These are phyloP conservation scores for Inonotus obliquus DNA, from an alignment of 1,284 basidiomycete genomes.

Conservation along the genomic window DNA sequence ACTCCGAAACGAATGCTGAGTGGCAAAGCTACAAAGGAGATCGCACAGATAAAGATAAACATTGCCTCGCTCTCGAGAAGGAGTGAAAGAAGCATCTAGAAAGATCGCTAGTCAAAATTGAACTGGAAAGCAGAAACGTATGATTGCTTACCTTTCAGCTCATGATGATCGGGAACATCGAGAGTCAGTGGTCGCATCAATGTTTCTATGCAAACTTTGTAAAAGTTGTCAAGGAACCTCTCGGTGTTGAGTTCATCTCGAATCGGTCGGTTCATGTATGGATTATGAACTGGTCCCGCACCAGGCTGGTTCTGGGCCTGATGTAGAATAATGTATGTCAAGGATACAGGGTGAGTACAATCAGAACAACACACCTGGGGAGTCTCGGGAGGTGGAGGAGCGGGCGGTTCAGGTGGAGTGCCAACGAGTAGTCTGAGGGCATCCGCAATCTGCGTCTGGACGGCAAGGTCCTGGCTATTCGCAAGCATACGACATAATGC, in stretches of 20 bases:
- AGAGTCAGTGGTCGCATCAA: conserved; percentile 74
- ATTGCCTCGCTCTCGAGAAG: conserved; percentile 71
- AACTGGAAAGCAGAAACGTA: background rate
- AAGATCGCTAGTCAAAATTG: conserved; percentile 1
- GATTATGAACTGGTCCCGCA: conserved; percentile 28
- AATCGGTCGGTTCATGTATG: conserved; percentile 44
- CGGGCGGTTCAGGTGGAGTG: conserved; percentile 45
- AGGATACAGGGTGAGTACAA: background rate
- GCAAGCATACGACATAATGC: conserved; percentile 77
- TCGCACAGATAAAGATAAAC: conserved; percentile 85
- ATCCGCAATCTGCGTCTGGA: conserved; percentile 90
- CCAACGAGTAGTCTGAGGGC: conserved; percentile 86
- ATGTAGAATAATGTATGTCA: background rate
- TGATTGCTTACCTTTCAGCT: conserved; percentile 46
- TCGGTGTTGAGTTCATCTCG: conserved; percentile 86
- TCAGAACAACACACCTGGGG: conserved; percentile 27
- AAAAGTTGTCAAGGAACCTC: conserved; percentile 90
- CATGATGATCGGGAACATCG: conserved; percentile 74
- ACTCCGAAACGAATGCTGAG: conserved; percentile 86
- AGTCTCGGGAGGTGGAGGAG: conserved; percentile 32
- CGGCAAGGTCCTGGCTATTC: conserved; percentile 75
- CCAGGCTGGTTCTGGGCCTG: background rate
- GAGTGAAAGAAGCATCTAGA: conserved; percentile 46
- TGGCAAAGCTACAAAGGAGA: conserved; percentile 82
- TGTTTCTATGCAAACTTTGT: conserved; percentile 69